A percentile compares a stretch with the other conserved stretches of the same genome.
These are phyloP conservation scores for Entomortierella beljakovae DNA, from an alignment of 192 early-diverging fungal genomes.

Conservation along the genomic window DNA sequence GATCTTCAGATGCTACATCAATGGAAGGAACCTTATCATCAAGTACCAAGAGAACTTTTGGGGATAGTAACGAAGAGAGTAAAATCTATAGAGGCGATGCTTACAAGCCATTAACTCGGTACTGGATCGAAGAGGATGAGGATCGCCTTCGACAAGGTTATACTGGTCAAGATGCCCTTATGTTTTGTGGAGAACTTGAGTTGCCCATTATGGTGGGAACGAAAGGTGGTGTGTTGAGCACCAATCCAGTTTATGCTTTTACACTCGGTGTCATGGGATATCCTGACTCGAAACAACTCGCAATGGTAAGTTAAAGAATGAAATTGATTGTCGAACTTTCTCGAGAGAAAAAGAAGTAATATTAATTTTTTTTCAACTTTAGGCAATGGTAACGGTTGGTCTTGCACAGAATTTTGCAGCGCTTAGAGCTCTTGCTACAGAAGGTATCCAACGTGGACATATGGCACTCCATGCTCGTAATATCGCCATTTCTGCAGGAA, in stretches of 20 bases:
- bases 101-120: conserved; percentile 77
- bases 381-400: conserved; percentile 75
- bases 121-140: conserved; percentile 73
- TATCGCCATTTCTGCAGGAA: conserved; percentile 77
- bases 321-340: neutral
- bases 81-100: conserved; percentile 41
- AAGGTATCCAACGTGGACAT: conserved; percentile 82
- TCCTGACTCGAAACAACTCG: conserved; percentile 72
- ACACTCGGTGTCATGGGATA: conserved; percentile 73
- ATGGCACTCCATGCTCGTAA: conserved; percentile 73
- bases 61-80: neutral
- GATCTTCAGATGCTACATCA: conserved; percentile 3
- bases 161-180: conserved; percentile 43
- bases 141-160: conserved; percentile 33
- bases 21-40: neutral
- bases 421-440: conserved; percentile 74
- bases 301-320: conserved; percentile 56
- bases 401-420: conserved; percentile 88
- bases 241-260: conserved; percentile 76
- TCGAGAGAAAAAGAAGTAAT: neutral
- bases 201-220: conserved; percentile 81
- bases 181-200: conserved; percentile 75
- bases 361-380: neutral
- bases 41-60: conserved; percentile 30
- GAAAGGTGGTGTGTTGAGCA: conserved; percentile 78